These are phyloP conservation scores for Eimeria tenella DNA, from an alignment of 169 alveolate genomes.

Conservation along the genomic window DNA sequence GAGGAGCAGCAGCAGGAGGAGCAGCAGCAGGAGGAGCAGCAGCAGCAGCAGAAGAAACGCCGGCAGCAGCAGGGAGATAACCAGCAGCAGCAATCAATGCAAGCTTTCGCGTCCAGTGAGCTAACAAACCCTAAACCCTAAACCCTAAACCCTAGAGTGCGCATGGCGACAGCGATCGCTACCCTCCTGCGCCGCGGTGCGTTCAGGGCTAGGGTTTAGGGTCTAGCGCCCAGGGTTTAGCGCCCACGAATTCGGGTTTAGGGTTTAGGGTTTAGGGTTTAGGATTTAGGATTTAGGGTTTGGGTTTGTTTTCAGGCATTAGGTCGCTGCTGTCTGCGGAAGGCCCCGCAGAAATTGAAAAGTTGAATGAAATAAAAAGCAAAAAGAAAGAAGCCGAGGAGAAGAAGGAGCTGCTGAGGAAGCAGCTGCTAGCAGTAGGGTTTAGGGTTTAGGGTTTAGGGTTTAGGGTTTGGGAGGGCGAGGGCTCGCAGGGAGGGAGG, in stretches of 20 bases:
- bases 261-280: background rate
- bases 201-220: background rate
- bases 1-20: too few relatives aligned
- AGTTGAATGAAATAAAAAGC: conserved; percentile 38
- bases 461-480: background rate
- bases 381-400: background rate
- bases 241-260: background rate
- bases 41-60: too few relatives aligned
- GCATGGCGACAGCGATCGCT: background rate
- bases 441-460: background rate
- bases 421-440: background rate
- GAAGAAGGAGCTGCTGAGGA: background rate
- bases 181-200: background rate
- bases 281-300: background rate
- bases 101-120: too few relatives aligned
- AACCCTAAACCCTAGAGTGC: background rate
- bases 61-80: background rate
- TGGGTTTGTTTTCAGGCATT: background rate
- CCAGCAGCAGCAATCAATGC: background rate
- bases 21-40: too few relatives aligned
- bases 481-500: background rate
- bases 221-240: background rate
- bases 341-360: conserved; percentile 21
- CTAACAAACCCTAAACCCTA: background rate
- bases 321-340: conserved; percentile 45